These are phyloP conservation scores for Capronia coronata DNA, from an alignment of 2,329 filamentous ascomycete species.

Conservation along the genomic window DNA sequence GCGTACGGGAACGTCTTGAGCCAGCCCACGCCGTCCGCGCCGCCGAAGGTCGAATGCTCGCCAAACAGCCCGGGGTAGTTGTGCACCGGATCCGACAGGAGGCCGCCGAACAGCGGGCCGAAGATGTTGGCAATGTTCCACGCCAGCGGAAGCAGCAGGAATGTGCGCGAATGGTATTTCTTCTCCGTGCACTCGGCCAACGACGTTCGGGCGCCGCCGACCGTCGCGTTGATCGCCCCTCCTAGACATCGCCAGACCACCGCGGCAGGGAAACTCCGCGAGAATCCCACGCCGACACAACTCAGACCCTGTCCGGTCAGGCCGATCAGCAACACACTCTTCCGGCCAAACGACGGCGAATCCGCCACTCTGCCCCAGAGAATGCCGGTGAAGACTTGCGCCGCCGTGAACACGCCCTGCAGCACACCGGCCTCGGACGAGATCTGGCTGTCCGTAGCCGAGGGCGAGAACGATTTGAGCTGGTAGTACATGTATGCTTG, in stretches of 20 bases:
- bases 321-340: constrained; percentile 69
- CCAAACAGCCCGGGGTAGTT: constrained; percentile 60
- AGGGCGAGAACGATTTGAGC: constrained; percentile 60
- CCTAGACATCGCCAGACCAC: constrained; percentile 59
- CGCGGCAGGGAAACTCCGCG: constrained; percentile 55
- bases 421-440: constrained; percentile 65
- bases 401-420: constrained; percentile 64
- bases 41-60: constrained; percentile 51
- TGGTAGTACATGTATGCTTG: constrained; percentile 74
- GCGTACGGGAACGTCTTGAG: constrained; percentile 60
- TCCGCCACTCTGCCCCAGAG: constrained; percentile 61
- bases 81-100: constrained; percentile 60
- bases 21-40: constrained; percentile 53
- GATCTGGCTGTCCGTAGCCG: constrained; percentile 50
- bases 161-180: constrained; percentile 52
- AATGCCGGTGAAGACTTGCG: constrained; percentile 69
- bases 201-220: constrained; percentile 67
- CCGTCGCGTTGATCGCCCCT: constrained; percentile 64
- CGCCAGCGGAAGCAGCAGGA: constrained; percentile 57
- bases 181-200: constrained; percentile 68
- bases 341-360: constrained; percentile 51
- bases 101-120: constrained; percentile 53
- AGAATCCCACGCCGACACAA: constrained; percentile 63
- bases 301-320: constrained; percentile 61
- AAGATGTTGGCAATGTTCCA: constrained; percentile 59